phyloP scores from a whole-genome alignment of 306 rosid genomes.

The Calophaca sinica region DNA sequence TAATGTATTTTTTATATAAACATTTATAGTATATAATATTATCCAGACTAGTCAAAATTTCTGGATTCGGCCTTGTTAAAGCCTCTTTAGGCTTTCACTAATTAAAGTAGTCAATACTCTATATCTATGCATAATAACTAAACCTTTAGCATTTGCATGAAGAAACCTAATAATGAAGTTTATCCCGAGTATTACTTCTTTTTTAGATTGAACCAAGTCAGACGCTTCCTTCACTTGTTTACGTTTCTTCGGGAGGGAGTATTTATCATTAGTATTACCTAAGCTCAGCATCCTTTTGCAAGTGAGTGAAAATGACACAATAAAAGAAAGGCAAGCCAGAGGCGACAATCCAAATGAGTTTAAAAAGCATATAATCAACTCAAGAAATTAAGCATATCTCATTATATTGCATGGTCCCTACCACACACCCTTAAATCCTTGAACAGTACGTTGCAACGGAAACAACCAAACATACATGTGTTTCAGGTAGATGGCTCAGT shows the following conservation, averaged over 20 bases:
- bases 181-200: not conserved
- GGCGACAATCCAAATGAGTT: conserved; percentile 36
- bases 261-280: not conserved
- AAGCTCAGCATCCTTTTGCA: too few relatives aligned
- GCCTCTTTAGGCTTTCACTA: not conserved
- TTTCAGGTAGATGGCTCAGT: too few relatives aligned
- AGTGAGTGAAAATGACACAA: conserved; percentile 38
- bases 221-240: not conserved
- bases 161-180: conserved; percentile 22
- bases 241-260: not conserved
- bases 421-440: conserved; percentile 39
- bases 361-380: not conserved
- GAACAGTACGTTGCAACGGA: conserved; percentile 38
- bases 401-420: conserved; percentile 56
- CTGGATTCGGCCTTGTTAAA: too few relatives aligned
- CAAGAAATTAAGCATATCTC: conserved; percentile 35
- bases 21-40: too few relatives aligned
- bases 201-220: not conserved
- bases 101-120: conserved; percentile 14
- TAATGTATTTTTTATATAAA: too few relatives aligned
- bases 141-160: not conserved
- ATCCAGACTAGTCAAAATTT: too few relatives aligned
- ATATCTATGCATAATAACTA: not conserved
- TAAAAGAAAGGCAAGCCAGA: conserved; percentile 36
- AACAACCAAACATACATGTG: conserved; percentile 7